A percentile compares a stretch with the other conserved stretches of the same genome.
Conservation (phyloP, 345 rosid genomes). For the Populus deltoides region DNA sequence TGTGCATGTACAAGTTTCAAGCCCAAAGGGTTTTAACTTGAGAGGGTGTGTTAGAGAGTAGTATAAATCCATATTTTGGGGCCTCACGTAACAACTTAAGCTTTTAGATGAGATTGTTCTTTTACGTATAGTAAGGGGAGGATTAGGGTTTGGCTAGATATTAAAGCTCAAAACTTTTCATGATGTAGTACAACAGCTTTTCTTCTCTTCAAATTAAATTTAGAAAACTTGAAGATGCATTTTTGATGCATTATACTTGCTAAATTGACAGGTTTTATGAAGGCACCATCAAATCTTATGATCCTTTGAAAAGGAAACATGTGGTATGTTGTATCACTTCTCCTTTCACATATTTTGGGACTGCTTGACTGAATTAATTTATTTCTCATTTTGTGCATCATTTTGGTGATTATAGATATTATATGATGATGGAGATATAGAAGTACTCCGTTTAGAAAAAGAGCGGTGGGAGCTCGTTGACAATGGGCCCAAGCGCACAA, state of each 20-base stretch:
- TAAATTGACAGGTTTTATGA: conserved; percentile 74
- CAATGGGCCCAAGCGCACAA: conserved; percentile 51
- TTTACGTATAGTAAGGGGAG: neutral
- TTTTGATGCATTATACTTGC: conserved; percentile 15
- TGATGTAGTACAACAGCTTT: neutral
- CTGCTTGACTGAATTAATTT: conserved; percentile 3
- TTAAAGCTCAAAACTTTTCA: neutral
- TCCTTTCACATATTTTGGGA: conserved; percentile 14
- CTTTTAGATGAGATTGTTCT: too few species aligned
- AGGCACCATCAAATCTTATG: conserved; percentile 88
- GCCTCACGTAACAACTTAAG: too few species aligned
- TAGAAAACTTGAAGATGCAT: neutral
- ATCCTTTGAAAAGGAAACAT: conserved; percentile 71
- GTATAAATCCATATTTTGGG: too few species aligned
- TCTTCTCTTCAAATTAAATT: neutral
- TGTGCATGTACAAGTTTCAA: too few species aligned
- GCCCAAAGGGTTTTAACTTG: too few species aligned
- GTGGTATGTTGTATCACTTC: conserved; percentile 54
- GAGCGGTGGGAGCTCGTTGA: conserved; percentile 87
- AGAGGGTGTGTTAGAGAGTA: too few species aligned
- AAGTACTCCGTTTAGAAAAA: conserved; percentile 77
- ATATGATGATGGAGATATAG: conserved; percentile 94
- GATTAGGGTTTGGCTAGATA: neutral
- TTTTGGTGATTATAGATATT: conserved; percentile 46
- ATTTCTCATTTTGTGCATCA: neutral